Evolutionary conservation across 1,284 basidiomycete genomes (phyloP), one percentile per base, ranked within the genome.

Genomic region (Gomphus sp.): DNA sequence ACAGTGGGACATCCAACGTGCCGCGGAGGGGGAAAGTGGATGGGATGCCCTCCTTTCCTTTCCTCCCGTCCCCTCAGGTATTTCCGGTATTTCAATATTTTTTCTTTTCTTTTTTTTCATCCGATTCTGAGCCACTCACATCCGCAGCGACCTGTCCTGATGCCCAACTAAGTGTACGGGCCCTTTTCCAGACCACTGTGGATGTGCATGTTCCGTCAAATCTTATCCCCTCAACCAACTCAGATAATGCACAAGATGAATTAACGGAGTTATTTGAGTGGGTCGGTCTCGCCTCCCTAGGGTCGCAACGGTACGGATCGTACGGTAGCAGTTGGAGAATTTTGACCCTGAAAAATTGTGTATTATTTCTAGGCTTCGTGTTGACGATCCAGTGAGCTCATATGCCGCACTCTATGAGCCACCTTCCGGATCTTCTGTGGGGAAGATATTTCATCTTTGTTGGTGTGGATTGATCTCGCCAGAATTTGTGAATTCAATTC

Each of bases 381-480:
- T 18, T 12, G 45, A 25, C 4, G 55, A 41, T 22, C 16, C 44
- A 4, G 18, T 50, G 36, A 57, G 79, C 63, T 73, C 78, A 6
- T 80, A 73, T 60, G 70, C 79, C 16, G 75, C 76, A 5, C 60
- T 76, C 1, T 80, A 80, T 62, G 72, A 76, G 11, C 71, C 74
- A 14, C 81, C 81, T 0, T 61, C 68, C 1, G 74, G 76, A 0
- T 75, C 72, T 10, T 62, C 62, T 18, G 63, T 80, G 9, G 81
- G 76, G 2, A 70, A 73, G 31, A 64, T 83, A 25, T 75, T 73
- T 12, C 79, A 79, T 62, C 61, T 88, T 1, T 71, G 74, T 39
- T 89, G 85, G 85, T 69, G 64, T 18, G 86, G 87, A 0, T 68
- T 87, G 31, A 68, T 89, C 34, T 63, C 74, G 9, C 72, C 76